These are phyloP conservation scores for Eucalyptus sideroxylon DNA, from an alignment of 345 rosid species.

Conservation along the genomic window DNA sequence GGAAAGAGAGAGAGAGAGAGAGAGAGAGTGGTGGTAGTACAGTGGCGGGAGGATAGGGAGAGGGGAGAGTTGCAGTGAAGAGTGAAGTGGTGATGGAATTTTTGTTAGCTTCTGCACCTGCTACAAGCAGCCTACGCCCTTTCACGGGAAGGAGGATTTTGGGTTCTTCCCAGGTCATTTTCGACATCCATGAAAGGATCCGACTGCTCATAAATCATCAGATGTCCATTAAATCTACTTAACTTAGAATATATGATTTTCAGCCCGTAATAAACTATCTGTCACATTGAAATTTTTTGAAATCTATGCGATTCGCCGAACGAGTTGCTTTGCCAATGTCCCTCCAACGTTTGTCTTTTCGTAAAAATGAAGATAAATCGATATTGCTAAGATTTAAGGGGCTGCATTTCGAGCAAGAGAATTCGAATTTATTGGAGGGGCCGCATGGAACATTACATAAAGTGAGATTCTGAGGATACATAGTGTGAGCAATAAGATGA, in stretches of 20 bases:
- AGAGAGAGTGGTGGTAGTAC: not conserved
- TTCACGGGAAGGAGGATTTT: not conserved
- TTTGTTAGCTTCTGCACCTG: not conserved
- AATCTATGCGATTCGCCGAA: not conserved
- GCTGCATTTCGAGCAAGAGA: accelerated
- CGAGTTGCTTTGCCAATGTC: not conserved
- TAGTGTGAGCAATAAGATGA: not conserved
- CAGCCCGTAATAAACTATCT: not conserved
- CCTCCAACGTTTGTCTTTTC: not conserved
- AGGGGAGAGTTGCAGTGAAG: not conserved
- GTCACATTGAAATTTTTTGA: not conserved
- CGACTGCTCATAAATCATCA: not conserved
- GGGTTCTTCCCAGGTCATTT: not conserved
- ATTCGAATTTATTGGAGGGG: not conserved
- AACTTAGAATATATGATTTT: not conserved
- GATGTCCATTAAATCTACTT: not conserved
- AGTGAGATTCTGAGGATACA: not conserved
- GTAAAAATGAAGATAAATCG: not conserved
- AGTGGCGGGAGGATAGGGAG: not conserved
- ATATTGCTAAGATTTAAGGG: not conserved
- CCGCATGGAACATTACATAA: not conserved
- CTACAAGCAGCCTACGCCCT: not conserved
- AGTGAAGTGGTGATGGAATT: not conserved
- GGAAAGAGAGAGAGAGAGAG: not conserved
- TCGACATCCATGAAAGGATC: not conserved